phyloP scores from a whole-genome alignment of 352 stramenopile genomes.

The Pythium dissimile region DNA sequence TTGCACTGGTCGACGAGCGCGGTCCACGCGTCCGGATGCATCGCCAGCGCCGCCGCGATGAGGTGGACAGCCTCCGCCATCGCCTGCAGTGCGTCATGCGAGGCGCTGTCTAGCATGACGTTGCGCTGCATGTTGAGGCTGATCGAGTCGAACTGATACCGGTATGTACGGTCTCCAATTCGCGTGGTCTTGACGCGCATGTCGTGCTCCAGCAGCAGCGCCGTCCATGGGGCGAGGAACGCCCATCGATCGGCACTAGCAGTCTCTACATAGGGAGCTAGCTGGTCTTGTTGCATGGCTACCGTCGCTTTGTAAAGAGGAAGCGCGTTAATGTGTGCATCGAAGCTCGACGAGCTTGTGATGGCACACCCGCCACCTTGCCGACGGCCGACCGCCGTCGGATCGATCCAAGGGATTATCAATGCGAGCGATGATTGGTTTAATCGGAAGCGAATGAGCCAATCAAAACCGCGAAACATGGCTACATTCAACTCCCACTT shows the following conservation, averaged over 20 bases:
- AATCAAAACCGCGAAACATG: neutral
- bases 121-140: slow-evolving; percentile 10
- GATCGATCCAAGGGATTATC: neutral
- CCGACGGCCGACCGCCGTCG: no score
- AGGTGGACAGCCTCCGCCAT: slow-evolving; percentile 8
- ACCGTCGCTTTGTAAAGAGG: neutral
- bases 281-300: neutral
- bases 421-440: neutral
- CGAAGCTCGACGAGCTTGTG: no score
- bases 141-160: slow-evolving; percentile 13
- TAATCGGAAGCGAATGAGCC: no score
- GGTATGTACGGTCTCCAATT: slow-evolving; percentile 2
- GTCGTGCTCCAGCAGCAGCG: slow-evolving; percentile 7
- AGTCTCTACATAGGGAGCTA: neutral
- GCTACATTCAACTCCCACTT: neutral
- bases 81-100: slow-evolving; percentile 2
- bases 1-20: slow-evolving; percentile 2
- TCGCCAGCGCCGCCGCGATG: slow-evolving; percentile 1
- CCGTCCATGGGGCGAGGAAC: slow-evolving; percentile 10
- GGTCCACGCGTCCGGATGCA: slow-evolving; percentile 2
- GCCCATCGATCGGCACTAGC: slow-evolving; percentile 1
- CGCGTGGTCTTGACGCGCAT: slow-evolving; percentile 7
- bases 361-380: no score
- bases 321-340: no score
- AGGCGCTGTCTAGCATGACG: slow-evolving; percentile 1